Base-by-base conservation (phyloP, 495 filamentous ascomycete genomes). In the Bombardia bombarda region DNA sequence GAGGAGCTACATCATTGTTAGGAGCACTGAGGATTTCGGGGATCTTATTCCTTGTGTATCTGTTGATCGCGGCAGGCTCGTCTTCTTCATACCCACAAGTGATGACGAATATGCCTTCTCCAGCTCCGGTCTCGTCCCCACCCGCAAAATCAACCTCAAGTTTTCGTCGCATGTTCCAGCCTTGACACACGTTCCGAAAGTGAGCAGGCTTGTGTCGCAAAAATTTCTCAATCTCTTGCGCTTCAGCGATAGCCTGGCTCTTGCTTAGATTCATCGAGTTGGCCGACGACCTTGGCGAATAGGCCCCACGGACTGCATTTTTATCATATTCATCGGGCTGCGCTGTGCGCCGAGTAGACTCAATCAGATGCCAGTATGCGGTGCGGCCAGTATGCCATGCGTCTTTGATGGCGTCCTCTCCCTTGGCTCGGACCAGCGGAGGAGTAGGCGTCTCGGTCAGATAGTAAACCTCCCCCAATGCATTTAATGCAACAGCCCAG, bases 151-250 rank as follows among this genome's bases (percentile, higher is more conserved):
- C 92, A 7, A 95, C 85, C 55, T 88, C 82, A 16, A 97, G 61
- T 37, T 72, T 82, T 40, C 89, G 78, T 40, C 80, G 78, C 90
- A 97, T 97, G 51, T 95, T 84, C 92, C 93, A 97, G 3, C 84
- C 82, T 40, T 83, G 68, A 61, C 86, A 96, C 7, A 78, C 66
- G 51, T 82, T 85, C 19, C 75, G 80, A 63, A 90, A 96, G 49
- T 88, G 77, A 28, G 77, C 74, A 13, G 89, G 90, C 52, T 75
- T 87, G 55, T 82, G 80, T 5, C 67, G 67, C 17, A 88, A 63
- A 51, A 83, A 96, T 31, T 70, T 75, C 53, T 94, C 83, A 39
- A 93, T 87, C 66, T 90, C 86, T 42, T 72, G 68, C 0, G 87
- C 88, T 56, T 94, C 87, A 0, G 83, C 79, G 13, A 65, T 61